These are phyloP conservation scores for Scleroderma citrinum DNA, from an alignment of 768 basidiomycete species.

Conservation along the genomic window DNA sequence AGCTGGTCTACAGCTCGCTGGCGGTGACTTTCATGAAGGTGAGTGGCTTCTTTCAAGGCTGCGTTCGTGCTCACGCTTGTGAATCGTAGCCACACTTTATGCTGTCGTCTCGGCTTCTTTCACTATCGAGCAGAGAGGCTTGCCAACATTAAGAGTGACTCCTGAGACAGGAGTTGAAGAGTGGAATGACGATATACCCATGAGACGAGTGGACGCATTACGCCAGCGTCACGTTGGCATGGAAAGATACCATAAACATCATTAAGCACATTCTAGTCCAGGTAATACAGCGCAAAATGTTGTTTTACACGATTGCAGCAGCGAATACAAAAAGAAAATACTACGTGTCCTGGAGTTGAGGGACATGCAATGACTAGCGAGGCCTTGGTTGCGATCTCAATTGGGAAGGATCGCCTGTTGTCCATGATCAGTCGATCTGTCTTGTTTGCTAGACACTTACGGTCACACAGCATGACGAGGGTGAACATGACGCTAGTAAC, in stretches of 20 bases:
- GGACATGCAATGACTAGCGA: no score
- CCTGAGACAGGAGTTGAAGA: conserved; percentile 24
- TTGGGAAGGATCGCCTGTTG: no score
- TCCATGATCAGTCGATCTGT: no score
- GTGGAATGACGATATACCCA: conserved; percentile 74
- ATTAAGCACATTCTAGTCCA: conserved; percentile 28
- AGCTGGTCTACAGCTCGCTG: conserved; percentile 56
- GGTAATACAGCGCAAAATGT: no score
- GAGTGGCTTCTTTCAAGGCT: conserved; percentile 11
- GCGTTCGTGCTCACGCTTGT: conserved; percentile 4
- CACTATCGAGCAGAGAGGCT: conserved; percentile 73
- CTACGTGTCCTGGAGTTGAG: no score
- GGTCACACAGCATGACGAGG: no score
- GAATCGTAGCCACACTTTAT: conserved; percentile 52
- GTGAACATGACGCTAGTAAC: no score
- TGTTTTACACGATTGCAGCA: no score
- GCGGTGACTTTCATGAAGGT: conserved; percentile 68
- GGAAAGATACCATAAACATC: conserved; percentile 27
- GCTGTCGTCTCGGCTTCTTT: conserved; percentile 81
- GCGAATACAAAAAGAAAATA: no score
- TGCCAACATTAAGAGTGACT: conserved; percentile 46
- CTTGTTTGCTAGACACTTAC: no score
- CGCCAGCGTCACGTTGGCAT: conserved; percentile 35
- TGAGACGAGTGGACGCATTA: conserved; percentile 49
- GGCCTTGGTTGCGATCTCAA: no score